A percentile compares a stretch with the other conserved stretches of the same genome.
Conservation (phyloP, 2,329 filamentous ascomycete species). For the Calycina marina region DNA sequence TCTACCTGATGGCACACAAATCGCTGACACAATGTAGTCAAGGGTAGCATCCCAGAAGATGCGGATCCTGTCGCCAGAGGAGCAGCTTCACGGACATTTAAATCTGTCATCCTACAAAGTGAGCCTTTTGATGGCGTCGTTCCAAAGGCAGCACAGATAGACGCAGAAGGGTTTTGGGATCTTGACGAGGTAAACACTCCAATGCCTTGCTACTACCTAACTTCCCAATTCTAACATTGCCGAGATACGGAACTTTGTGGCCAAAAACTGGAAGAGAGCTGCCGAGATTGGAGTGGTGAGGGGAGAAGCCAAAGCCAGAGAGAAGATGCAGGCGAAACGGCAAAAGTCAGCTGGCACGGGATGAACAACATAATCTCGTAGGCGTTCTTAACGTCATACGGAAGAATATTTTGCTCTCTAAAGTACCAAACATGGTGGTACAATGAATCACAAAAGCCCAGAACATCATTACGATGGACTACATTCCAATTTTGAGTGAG, state of each 20-base stretch:
- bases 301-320: constrained; percentile 10
- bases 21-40: not conserved
- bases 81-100: constrained; percentile 28
- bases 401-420: too few relatives aligned
- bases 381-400: too few relatives aligned
- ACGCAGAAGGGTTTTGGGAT: constrained; percentile 29
- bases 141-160: constrained; percentile 18
- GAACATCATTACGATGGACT: too few relatives aligned
- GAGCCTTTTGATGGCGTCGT: constrained; percentile 26
- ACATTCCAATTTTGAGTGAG: too few relatives aligned
- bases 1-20: too few relatives aligned
- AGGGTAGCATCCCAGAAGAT: not conserved
- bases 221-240: not conserved
- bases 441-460: too few relatives aligned
- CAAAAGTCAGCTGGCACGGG: too few relatives aligned
- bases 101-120: constrained; percentile 33
- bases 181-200: constrained; percentile 27
- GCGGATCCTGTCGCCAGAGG: constrained; percentile 13
- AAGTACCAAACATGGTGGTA: too few relatives aligned
- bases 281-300: constrained; percentile 22
- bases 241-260: constrained; percentile 25
- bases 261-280: constrained; percentile 25
- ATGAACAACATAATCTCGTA: too few relatives aligned
- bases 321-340: constrained; percentile 1
- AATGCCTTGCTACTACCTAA: constrained; percentile 2